These are phyloP conservation scores for Clarireedia paspali DNA, from an alignment of 2,329 filamentous ascomycete genomes.

Conservation along the genomic window DNA sequence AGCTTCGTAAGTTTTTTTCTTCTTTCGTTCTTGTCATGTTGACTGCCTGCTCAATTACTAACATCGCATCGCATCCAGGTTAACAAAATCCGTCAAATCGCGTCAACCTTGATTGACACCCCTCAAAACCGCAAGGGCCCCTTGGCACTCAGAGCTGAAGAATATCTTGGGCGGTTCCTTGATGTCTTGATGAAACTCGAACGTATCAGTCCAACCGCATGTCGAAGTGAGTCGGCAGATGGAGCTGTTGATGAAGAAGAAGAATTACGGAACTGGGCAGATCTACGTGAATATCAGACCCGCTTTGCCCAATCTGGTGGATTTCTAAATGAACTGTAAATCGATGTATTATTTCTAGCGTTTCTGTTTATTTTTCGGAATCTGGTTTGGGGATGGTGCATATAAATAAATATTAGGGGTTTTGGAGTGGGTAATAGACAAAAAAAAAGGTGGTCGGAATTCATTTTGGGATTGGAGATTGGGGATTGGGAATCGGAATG, in stretches of 20 bases:
- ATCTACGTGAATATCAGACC: constrained; percentile 69
- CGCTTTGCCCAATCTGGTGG: constrained; percentile 62
- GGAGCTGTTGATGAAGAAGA: constrained; percentile 60
- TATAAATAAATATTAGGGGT: too few relatives aligned
- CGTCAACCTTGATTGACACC: constrained; percentile 66
- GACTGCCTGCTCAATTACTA: constrained; percentile 1
- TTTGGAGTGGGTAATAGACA: too few relatives aligned
- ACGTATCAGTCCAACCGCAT: constrained; percentile 29
- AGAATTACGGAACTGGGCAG: constrained; percentile 70
- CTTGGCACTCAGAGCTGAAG: constrained; percentile 53
- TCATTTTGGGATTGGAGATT: too few relatives aligned
- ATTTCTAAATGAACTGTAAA: constrained; percentile 28
- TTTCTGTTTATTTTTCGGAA: too few relatives aligned
- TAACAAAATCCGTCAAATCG: constrained; percentile 78
- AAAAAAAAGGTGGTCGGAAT: too few relatives aligned
- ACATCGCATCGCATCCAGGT: constrained; percentile 36
- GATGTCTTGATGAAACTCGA: constrained; percentile 70
- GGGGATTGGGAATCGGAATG: too few relatives aligned
- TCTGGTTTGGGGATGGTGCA: too few relatives aligned
- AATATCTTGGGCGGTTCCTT: constrained; percentile 64
- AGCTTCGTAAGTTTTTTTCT: constrained; percentile 46
- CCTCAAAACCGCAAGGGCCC: constrained; percentile 45
- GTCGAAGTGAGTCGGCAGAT: constrained; percentile 34
- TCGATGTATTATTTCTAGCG: too few relatives aligned
- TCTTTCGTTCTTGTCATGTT: not conserved